Percentiles rank a stretch among this genome's conserved stretches.
phyloP scores from a whole-genome alignment of 2,329 filamentous ascomycete genomes.

The Epicoccum nigrum region DNA sequence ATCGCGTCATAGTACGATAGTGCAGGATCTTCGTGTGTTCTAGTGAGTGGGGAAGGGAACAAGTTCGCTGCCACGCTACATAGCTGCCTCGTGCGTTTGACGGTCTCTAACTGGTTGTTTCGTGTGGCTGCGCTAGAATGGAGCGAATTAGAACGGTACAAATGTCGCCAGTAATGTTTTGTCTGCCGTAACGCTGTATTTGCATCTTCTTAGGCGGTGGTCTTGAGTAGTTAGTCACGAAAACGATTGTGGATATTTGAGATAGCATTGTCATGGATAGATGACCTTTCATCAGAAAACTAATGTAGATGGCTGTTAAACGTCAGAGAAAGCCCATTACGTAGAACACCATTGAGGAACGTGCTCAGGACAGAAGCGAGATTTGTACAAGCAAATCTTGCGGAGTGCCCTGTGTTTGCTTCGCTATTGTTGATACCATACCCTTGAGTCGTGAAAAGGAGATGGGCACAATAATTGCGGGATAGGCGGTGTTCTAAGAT shows the following conservation, averaged over 20 bases:
- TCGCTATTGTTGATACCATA: not conserved
- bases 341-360: no score
- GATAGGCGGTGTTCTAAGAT: not conserved
- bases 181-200: conserved; percentile 1
- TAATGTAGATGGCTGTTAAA: no score
- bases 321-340: no score
- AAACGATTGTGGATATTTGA: not conserved
- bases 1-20: conserved; percentile 11
- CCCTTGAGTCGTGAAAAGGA: not conserved
- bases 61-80: not conserved
- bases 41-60: conserved; percentile 6
- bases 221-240: not conserved
- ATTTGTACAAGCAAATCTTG: no score
- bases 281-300: no score
- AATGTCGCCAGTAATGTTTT: not conserved
- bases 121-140: conserved; percentile 13
- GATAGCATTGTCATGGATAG: no score
- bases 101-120: conserved; percentile 10
- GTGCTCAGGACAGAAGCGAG: no score
- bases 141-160: not conserved
- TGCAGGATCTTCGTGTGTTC: conserved; percentile 7
- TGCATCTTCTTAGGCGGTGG: not conserved
- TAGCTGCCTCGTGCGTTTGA: conserved; percentile 13
- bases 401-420: not conserved
- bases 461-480: not conserved